Base-by-base conservation (phyloP, 176 grass and related monocot species). In the Thalia dealbata region DNA sequence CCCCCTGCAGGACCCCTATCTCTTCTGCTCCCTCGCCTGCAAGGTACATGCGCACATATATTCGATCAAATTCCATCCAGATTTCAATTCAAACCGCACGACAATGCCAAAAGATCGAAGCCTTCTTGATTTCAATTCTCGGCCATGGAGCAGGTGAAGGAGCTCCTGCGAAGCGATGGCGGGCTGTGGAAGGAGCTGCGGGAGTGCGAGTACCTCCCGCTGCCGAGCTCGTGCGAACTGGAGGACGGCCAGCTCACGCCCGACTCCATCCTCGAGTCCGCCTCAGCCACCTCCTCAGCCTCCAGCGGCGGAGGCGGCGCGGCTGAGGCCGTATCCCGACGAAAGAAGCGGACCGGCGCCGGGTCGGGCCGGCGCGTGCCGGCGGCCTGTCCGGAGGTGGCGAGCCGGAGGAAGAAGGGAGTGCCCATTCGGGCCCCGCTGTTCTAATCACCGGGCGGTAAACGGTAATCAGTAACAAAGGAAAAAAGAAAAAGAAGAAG, bases 21-120 rank as follows among this genome's bases (percentile, higher is more conserved):
- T 81, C 77, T 85, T 77, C 30, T 81, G 83, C 70, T 85, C 73
- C 65, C 69, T 85, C 67, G 64, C 78, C 19, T 85, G 83, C 83
- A 85, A 81, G 83, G 83, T 81, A n/a, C n/a, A n/a, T n/a, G n/a
- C n/a, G n/a, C n/a, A n/a, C n/a, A n/a, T n/a, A n/a, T n/a, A 85
- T 16, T 27, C 62, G 27, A 64, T 15, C 25, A 50, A 38, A 32
- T 79, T 46, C 48, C 35, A 5, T 61, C 48, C 19, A 13, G 25
- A 44, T 73, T 73, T 45, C 13, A 59, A 21, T 29, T n/a, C 15
- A 71, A 24, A 41, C 32, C 32, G 4, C 4, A 4, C 32, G 4
- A 38, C 32, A 38, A 38, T 38, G 32, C 4, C 32, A 4, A 38
- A 38, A 38, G 4, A 38, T 38, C 1, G 32, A 38, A 38, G 1